Conservation (phyloP, 441 rosid genomes). For the Populus hybrid region DNA sequence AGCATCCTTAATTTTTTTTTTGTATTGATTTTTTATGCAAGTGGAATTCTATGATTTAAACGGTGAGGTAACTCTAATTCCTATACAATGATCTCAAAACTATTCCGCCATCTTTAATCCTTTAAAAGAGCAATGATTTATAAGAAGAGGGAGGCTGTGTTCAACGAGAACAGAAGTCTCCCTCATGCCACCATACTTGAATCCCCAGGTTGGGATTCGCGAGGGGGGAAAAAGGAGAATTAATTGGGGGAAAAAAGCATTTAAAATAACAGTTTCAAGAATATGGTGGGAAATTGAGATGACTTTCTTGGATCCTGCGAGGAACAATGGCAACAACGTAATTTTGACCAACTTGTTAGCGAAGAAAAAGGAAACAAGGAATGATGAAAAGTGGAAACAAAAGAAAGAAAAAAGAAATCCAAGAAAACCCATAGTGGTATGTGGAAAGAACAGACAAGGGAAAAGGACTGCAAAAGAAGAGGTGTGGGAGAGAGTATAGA, state of each 20-base stretch:
- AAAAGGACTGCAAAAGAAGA: slow-evolving; percentile 10
- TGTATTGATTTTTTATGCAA: too few species aligned
- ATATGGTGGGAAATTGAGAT: slow-evolving; percentile 39
- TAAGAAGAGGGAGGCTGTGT: neutral
- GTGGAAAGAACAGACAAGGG: slow-evolving; percentile 29
- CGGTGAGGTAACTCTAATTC: too few species aligned
- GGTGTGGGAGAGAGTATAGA: too few species aligned
- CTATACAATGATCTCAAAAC: too few species aligned
- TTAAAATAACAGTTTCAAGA: neutral
- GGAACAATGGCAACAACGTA: slow-evolving; percentile 22
- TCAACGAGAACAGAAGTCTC: neutral
- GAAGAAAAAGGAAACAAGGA: slow-evolving; percentile 48
- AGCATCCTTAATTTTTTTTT: too few species aligned
- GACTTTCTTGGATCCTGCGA: slow-evolving; percentile 77
- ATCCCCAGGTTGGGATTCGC: neutral
- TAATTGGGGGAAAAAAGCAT: too few species aligned
- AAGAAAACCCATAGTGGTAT: slow-evolving; percentile 32
- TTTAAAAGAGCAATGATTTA: too few species aligned
- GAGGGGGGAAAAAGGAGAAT: neutral
- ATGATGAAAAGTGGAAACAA: slow-evolving; percentile 43
- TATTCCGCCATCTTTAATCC: too few species aligned
- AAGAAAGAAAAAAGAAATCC: slow-evolving; percentile 36
- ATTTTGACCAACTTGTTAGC: neutral
- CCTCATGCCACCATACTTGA: neutral
- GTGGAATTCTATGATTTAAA: too few species aligned